phyloP scores from a whole-genome alignment of 331 rosid species.

The Arachis monticola region DNA sequence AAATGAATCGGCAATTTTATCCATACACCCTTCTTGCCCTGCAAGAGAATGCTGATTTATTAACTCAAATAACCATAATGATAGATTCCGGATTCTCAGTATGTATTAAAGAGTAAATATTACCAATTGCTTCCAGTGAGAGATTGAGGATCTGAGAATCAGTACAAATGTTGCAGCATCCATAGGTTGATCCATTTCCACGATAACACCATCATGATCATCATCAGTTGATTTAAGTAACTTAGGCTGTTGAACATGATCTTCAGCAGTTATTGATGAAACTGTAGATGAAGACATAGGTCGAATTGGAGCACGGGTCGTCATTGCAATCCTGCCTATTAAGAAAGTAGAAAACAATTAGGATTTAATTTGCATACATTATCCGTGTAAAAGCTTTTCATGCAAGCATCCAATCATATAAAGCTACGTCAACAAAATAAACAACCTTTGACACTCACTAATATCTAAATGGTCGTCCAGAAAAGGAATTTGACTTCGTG shows the following conservation, averaged over 20 bases:
- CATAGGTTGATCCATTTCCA: slow-evolving; percentile 61
- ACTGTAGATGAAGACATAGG: slow-evolving; percentile 37
- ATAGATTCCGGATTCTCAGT: slow-evolving; percentile 24
- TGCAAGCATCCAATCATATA: too few species aligned
- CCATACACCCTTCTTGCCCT: slow-evolving; percentile 83
- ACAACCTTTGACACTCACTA: not conserved
- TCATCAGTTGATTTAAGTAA: slow-evolving; percentile 54
- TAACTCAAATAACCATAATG: not conserved
- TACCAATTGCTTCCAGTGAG: slow-evolving; percentile 72
- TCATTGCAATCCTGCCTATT: slow-evolving; percentile 36
- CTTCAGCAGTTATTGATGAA: slow-evolving; percentile 41
- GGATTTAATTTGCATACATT: too few species aligned
- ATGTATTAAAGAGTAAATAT: slow-evolving; percentile 3
- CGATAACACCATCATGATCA: slow-evolving; percentile 56
- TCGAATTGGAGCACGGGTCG: slow-evolving; percentile 21
- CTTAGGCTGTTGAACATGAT: slow-evolving; percentile 39
- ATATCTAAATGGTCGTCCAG: not conserved
- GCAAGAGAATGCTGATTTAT: slow-evolving; percentile 34
- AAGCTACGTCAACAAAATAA: too few species aligned
- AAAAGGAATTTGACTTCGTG: too few species aligned
- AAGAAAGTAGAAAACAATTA: slow-evolving; percentile 6
- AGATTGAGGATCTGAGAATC: slow-evolving; percentile 60
- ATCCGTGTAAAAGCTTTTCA: too few species aligned
- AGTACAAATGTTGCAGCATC: slow-evolving; percentile 52
- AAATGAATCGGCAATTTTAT: slow-evolving; percentile 66